phyloP scores from a whole-genome alignment of 2,329 filamentous ascomycete genomes.

The Nannizziopsis arthrosporioides region DNA sequence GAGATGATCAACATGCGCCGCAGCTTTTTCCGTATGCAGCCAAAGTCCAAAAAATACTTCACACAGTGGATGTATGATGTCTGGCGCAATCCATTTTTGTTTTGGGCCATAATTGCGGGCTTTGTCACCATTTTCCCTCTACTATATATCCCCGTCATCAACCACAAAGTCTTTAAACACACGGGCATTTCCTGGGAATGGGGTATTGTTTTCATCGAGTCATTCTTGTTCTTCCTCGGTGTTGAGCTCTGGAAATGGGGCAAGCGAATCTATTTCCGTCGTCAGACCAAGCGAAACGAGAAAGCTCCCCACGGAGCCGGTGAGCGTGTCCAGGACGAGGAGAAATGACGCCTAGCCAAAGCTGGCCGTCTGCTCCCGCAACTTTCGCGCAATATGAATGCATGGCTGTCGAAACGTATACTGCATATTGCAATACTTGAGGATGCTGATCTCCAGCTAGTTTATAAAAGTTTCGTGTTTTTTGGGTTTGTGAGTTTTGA shows the following conservation, averaged over 20 bases:
- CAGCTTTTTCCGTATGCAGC: slow-evolving; percentile 64
- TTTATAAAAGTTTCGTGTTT: slow-evolving; percentile 2
- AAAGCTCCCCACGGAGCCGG: slow-evolving; percentile 5
- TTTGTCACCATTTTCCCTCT: slow-evolving; percentile 48
- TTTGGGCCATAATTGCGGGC: slow-evolving; percentile 51
- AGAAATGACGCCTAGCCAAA: slow-evolving; percentile 9
- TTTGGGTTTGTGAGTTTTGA: not conserved
- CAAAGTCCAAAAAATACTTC: slow-evolving; percentile 47
- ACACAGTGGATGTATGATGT: slow-evolving; percentile 57
- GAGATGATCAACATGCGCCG: slow-evolving; percentile 63
- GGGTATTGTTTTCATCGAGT: slow-evolving; percentile 53
- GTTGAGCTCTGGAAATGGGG: slow-evolving; percentile 56
- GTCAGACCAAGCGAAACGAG: slow-evolving; percentile 12
- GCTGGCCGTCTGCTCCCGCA: not conserved
- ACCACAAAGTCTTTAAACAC: slow-evolving; percentile 55
- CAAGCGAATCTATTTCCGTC: slow-evolving; percentile 47
- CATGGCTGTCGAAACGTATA: not conserved
- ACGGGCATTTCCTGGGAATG: slow-evolving; percentile 57
- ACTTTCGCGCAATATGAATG: not conserved
- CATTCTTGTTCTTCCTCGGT: slow-evolving; percentile 51
- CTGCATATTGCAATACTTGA: not conserved
- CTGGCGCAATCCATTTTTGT: slow-evolving; percentile 62
- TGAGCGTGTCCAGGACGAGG: slow-evolving; percentile 7
- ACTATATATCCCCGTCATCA: slow-evolving; percentile 58
- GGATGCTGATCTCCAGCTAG: not conserved